Evolutionary conservation across 73 alveolate species (phyloP).

Genomic region (Uronychia binucleata): DNA sequence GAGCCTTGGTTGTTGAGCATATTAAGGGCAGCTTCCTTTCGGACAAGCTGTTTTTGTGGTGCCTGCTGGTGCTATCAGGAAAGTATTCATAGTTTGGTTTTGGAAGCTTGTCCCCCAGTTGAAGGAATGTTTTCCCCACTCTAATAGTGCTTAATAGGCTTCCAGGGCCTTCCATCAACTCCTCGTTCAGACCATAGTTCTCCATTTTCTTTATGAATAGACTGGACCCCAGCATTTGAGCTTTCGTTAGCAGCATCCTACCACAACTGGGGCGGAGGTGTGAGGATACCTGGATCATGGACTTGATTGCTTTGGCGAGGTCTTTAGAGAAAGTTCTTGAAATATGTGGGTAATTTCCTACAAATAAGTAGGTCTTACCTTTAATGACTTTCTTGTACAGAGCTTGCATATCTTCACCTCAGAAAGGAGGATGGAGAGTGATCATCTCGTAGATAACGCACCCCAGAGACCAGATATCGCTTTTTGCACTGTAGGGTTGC

Average conservation of each 20-base stretch:
- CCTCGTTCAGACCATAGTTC: neutral
- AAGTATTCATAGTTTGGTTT: neutral
- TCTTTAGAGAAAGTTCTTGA: conserved; percentile 5
- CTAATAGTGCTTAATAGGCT: neutral
- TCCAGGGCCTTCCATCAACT: neutral
- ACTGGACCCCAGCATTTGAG: neutral
- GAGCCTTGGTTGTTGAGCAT: no score
- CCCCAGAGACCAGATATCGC: conserved; percentile 62
- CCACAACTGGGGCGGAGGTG: neutral
- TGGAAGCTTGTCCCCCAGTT: neutral
- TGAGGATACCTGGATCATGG: conserved; percentile 8
- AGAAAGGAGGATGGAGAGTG: conserved; percentile 26
- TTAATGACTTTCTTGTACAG: conserved; percentile 8
- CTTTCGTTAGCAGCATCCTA: neutral
- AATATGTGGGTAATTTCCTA: neutral
- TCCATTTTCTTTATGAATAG: neutral
- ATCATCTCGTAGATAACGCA: conserved; percentile 35
- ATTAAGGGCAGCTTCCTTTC: no score
- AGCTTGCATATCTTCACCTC: conserved; percentile 31
- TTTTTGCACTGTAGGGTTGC: conserved; percentile 79
- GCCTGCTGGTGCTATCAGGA: neutral
- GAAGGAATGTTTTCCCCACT: neutral
- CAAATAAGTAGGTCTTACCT: neutral
- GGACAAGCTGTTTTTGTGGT: no score
- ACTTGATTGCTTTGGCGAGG: neutral